Evolutionary conservation across 805 yeast genomes (phyloP).

Genomic region (Wickerhamomyces ciferrii): DNA sequence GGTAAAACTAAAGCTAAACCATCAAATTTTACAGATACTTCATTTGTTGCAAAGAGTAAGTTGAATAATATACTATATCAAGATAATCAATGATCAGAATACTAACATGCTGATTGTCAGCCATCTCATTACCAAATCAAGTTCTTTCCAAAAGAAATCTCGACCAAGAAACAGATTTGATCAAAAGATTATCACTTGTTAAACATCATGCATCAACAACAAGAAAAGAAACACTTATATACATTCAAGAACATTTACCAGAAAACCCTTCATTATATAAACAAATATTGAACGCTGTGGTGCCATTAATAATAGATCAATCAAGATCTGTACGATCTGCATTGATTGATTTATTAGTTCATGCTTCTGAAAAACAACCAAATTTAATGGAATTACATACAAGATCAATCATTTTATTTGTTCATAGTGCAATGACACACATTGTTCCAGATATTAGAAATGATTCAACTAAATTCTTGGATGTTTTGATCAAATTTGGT

Average conservation of each 20-base stretch:
- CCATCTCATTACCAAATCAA: slow-evolving; percentile 35
- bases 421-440: slow-evolving; percentile 93
- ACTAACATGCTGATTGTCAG: slow-evolving; percentile 8
- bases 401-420: slow-evolving; percentile 58
- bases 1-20: slow-evolving; percentile 77
- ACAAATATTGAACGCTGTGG: slow-evolving; percentile 48
- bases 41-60: slow-evolving; percentile 64
- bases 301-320: slow-evolving; percentile 56
- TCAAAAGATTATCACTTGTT: slow-evolving; percentile 60
- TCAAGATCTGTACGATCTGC: slow-evolving; percentile 61
- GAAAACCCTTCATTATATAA: slow-evolving; percentile 48
- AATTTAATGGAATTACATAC: slow-evolving; percentile 58
- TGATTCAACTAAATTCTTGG: slow-evolving; percentile 67
- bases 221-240: slow-evolving; percentile 62
- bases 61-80: no score
- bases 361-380: slow-evolving; percentile 43
- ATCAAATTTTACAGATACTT: slow-evolving; percentile 77
- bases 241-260: slow-evolving; percentile 48
- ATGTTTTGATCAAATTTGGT: slow-evolving; percentile 50
- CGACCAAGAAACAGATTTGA: slow-evolving; percentile 37
- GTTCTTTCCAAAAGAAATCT: slow-evolving; percentile 19
- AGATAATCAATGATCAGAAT: slow-evolving; percentile 34
- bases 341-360: slow-evolving; percentile 40
- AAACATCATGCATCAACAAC: slow-evolving; percentile 71
- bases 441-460: slow-evolving; percentile 70